Base-by-base conservation (phyloP, 805 yeast genomes). In the Clavispora vitiphila region DNA sequence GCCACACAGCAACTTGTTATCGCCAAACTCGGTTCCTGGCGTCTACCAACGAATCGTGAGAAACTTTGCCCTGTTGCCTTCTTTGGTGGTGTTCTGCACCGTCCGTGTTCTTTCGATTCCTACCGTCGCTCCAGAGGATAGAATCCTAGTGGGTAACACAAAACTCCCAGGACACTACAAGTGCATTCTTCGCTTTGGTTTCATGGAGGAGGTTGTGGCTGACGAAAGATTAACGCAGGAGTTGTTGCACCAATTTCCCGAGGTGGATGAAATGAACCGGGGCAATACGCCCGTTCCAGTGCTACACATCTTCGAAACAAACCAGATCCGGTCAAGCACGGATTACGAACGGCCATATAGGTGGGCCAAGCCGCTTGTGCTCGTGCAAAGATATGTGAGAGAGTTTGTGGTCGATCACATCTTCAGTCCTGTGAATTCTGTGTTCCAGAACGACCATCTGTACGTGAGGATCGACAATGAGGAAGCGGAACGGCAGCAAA, bases 101-200 rank as follows among this genome's bases (percentile, higher is more conserved):
- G 56, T 67, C 5, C 53, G 72, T 38, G 65, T 72, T 4, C 55
- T 70, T 18, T 61, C 76, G 5, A 57, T 61, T 24, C 82, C 82
- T 2, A 57, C 50, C 36, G 64, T 74, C 6, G 57, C 61, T 0
- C 49, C 41, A 1, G 68, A 63, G n/a, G 75, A 72, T 27, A 57
- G 72, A 16, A 53, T 73, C 3, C 47, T 68, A 16, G 44, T 76
- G 21, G 71, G 65, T 4, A 50, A 69, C 20, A 67, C 71, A 43
- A 64, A 62, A 29, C 50, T 71, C 20, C 64, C 69, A 1, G 77
- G 79, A 1, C 72, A 74, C 49, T 72, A 71, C 58, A 59, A 74
- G 43, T 74, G 79, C 44, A 60, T 75, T 12, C 48, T 76, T 6
- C 60, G 76, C 20, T 74, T 67, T 43, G 81, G 81, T 3, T 77